Evolutionary conservation across 1,284 basidiomycete genomes (phyloP).

Genomic region (Trichosporon sp.): DNA sequence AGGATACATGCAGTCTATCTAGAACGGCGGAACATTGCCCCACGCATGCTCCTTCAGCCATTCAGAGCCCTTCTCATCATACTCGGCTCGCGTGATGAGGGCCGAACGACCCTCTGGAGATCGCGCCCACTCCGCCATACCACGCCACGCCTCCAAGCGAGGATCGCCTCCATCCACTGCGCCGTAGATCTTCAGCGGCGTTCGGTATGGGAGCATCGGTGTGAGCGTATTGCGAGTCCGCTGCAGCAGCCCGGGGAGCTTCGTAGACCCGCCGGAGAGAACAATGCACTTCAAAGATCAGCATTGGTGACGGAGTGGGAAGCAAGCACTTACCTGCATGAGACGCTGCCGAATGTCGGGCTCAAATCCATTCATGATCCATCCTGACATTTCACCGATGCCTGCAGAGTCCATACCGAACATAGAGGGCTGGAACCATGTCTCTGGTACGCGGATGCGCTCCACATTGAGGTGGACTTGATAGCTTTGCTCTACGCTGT

Average conservation of each 20-base stretch:
- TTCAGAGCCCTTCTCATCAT: slow-evolving; percentile 86
- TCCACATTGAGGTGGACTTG: slow-evolving; percentile 92
- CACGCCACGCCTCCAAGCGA: slow-evolving; percentile 77
- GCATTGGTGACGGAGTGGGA: neutral
- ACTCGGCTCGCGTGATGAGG: slow-evolving; percentile 68
- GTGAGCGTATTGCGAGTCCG: slow-evolving; percentile 67
- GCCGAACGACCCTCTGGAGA: slow-evolving; percentile 58
- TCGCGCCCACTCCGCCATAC: slow-evolving; percentile 77
- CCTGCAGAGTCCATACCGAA: slow-evolving; percentile 94
- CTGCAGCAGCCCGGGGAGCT: slow-evolving; percentile 63
- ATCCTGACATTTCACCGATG: slow-evolving; percentile 80
- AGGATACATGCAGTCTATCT: neutral
- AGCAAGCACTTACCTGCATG: slow-evolving; percentile 49
- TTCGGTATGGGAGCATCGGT: slow-evolving; percentile 74
- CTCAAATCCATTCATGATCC: slow-evolving; percentile 74
- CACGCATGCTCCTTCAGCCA: slow-evolving; percentile 54
- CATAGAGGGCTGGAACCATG: slow-evolving; percentile 87
- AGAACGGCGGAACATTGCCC: slow-evolving; percentile 44
- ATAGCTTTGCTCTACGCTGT: slow-evolving; percentile 57
- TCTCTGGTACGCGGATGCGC: slow-evolving; percentile 84
- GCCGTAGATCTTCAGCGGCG: slow-evolving; percentile 61
- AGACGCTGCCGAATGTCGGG: slow-evolving; percentile 61
- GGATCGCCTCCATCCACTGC: slow-evolving; percentile 54
- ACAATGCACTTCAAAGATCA: slow-evolving; percentile 67
- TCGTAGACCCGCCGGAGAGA: slow-evolving; percentile 75